Conservation (phyloP, 1,139 yeast genomes). For the Diutina sp. region DNA sequence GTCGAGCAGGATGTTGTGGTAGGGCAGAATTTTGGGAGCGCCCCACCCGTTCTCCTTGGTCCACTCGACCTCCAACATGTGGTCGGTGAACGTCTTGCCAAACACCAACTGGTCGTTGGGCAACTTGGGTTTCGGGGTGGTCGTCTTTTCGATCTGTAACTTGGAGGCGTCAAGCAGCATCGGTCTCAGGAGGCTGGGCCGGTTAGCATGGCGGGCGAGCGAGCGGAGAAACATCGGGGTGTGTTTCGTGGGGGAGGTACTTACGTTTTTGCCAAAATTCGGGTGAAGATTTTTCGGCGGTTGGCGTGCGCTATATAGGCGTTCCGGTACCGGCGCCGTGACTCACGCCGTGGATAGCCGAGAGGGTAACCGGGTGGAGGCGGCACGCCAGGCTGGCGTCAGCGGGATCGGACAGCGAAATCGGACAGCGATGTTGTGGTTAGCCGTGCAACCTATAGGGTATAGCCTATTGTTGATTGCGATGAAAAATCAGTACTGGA, state of each 20-base stretch:
- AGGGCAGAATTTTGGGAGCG: slow-evolving; percentile 74
- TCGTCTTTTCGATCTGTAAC: slow-evolving; percentile 42
- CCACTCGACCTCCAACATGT: slow-evolving; percentile 87
- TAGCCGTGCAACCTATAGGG: too few relatives aligned
- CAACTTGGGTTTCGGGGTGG: slow-evolving; percentile 48
- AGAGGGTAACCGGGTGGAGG: not conserved
- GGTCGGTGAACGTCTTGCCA: slow-evolving; percentile 82
- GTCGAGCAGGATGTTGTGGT: slow-evolving; percentile 60
- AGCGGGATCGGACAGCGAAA: too few relatives aligned
- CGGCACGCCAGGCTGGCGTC: too few relatives aligned
- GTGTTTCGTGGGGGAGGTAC: not conserved
- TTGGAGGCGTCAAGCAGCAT: slow-evolving; percentile 37
- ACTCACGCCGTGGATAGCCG: not conserved
- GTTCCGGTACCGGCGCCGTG: not conserved
- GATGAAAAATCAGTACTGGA: too few relatives aligned
- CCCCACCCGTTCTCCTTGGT: slow-evolving; percentile 70
- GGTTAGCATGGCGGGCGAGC: not conserved
- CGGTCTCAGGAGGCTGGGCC: not conserved
- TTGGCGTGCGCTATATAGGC: not conserved
- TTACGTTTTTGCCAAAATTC: not conserved
- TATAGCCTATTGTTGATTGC: too few relatives aligned
- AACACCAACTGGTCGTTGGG: slow-evolving; percentile 71
- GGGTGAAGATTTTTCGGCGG: not conserved
- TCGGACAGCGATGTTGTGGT: too few relatives aligned
- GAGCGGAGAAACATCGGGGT: not conserved